phyloP scores from a whole-genome alignment of 495 filamentous ascomycete genomes.

The Filosporella fistucella region DNA sequence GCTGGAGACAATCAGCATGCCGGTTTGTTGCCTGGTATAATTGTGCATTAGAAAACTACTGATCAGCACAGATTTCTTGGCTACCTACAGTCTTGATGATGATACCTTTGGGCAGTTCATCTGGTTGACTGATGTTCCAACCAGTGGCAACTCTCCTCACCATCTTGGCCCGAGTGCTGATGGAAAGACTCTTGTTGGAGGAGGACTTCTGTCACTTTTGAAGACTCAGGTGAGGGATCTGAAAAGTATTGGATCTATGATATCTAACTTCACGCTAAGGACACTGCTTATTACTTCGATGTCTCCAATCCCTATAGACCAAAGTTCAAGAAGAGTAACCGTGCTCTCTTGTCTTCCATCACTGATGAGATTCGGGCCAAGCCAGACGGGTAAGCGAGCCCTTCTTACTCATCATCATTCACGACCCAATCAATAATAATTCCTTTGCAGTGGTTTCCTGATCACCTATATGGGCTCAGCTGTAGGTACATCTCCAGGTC shows the following conservation, averaged over 20 bases:
- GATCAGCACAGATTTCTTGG: conserved; percentile 45
- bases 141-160: conserved; percentile 58
- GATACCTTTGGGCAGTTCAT: conserved; percentile 58
- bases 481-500: conserved; percentile 51
- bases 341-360: conserved; percentile 50
- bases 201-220: conserved; percentile 55
- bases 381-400: conserved; percentile 44
- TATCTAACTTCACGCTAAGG: conserved; percentile 17
- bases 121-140: conserved; percentile 54
- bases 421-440: neutral
- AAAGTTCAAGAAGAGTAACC: conserved; percentile 54
- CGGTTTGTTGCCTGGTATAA: conserved; percentile 14
- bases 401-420: neutral
- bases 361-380: conserved; percentile 61
- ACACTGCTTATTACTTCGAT: conserved; percentile 63
- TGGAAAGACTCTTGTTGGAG: conserved; percentile 56
- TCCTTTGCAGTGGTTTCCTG: conserved; percentile 43
- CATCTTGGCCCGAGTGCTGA: conserved; percentile 53
- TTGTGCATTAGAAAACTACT: neutral
- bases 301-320: conserved; percentile 52
- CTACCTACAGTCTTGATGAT: conserved; percentile 56
- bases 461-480: conserved; percentile 58
- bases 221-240: conserved; percentile 43
- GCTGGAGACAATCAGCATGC: conserved; percentile 56
- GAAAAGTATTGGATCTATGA: neutral